phyloP scores from a whole-genome alignment of 148 eudicot genomes.

The Chenopodium formosanum region DNA sequence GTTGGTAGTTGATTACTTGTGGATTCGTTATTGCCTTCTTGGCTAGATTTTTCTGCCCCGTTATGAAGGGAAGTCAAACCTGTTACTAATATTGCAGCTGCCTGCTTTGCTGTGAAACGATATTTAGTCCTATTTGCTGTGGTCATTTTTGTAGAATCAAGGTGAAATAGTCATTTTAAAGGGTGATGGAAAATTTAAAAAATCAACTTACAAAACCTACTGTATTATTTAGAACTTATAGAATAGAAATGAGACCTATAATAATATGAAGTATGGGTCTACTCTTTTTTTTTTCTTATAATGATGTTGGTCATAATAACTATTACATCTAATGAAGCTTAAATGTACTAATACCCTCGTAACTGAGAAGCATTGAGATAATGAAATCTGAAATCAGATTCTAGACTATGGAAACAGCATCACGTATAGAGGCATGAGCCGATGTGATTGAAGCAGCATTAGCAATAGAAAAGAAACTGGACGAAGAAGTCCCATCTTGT shows the following conservation, averaged over 20 bases:
- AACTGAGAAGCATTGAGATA: background rate
- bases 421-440: background rate
- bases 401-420: conserved; percentile 2
- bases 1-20: background rate
- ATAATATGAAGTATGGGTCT: background rate
- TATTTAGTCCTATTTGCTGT: background rate
- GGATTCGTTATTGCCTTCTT: background rate
- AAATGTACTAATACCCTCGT: background rate
- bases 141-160: background rate
- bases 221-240: too few relatives aligned
- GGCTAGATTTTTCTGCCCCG: background rate
- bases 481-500: conserved; percentile 28
- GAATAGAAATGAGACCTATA: background rate
- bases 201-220: background rate
- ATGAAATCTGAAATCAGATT: conserved; percentile 10
- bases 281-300: background rate
- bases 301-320: background rate
- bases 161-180: too few relatives aligned
- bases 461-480: conserved; percentile 43
- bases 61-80: background rate
- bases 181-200: background rate
- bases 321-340: background rate
- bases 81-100: background rate
- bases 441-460: conserved; percentile 34
- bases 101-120: background rate